phyloP scores from a whole-genome alignment of 768 basidiomycete species.

The Myochromella boudieri region DNA sequence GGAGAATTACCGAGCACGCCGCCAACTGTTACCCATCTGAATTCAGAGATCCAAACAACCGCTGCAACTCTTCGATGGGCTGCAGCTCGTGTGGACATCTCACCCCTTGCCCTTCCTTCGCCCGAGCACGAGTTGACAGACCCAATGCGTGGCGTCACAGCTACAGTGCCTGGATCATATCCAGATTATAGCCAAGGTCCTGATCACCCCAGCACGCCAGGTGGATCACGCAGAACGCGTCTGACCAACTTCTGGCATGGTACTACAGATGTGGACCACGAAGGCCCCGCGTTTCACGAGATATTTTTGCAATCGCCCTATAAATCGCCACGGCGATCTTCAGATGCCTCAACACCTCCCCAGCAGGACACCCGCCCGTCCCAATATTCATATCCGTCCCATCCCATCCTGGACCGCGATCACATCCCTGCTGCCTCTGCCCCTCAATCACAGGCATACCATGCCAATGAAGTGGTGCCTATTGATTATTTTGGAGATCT shows the following conservation, averaged over 20 bases:
- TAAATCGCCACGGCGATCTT: constrained; percentile 1
- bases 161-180: constrained; percentile 66
- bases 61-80: constrained; percentile 87
- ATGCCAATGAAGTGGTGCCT: background rate
- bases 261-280: constrained; percentile 62
- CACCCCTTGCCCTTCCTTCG: constrained; percentile 84
- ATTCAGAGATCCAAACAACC: constrained; percentile 58
- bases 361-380: constrained; percentile 8
- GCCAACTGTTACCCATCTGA: constrained; percentile 23
- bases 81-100: constrained; percentile 78
- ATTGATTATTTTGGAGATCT: constrained; percentile 16
- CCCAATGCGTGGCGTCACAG: constrained; percentile 77
- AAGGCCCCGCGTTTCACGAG: constrained; percentile 11
- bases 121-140: constrained; percentile 92
- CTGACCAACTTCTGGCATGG: constrained; percentile 78
- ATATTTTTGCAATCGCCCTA: constrained; percentile 5
- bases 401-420: background rate
- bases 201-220: constrained; percentile 43
- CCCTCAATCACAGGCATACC: background rate
- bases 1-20: constrained; percentile 19
- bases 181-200: constrained; percentile 23
- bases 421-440: constrained; percentile 9
- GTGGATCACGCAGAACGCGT: constrained; percentile 52
- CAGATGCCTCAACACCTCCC: background rate
- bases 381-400: background rate